Base-by-base conservation (phyloP, 2,329 filamentous ascomycete species). In the Phialemonium atrogriseum region DNA sequence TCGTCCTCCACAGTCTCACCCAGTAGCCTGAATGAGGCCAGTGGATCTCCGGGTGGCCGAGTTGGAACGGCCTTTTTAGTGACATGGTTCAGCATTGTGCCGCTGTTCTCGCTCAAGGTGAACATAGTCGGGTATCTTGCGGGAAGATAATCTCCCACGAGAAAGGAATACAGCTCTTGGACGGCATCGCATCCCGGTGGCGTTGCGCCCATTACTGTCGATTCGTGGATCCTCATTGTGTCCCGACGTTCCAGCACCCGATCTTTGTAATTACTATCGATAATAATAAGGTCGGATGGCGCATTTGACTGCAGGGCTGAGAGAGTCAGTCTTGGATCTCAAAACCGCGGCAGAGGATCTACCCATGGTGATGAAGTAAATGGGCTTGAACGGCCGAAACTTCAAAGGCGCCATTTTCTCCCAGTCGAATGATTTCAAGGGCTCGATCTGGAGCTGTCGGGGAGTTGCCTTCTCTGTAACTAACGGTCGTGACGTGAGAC, bases 321-420 rank as follows among this genome's bases (percentile, higher is more conserved):
- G 8, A 19, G 16, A 12, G 33, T 20, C 30, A 30, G 16, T 23
- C 6, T 16, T 23, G 6, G 38, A 26, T 34, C 27, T 11, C 11
- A 30, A 35, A 32, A 24, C 34, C 24, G 18, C 27, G 37, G 42
- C 6, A 1, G 9, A 13, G 1, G 9, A 5, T 20, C 2, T 42
- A 66, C 68, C 68, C 68, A 74, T 73, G 0, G 65, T 70, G 36
- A 73, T 70, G 41, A 72, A 54, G 41, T 70, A 73, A 3, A 58
- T 58, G 1, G 65, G 59, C 46, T 70, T 71, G 46, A 69, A 72
- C 0, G 66, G 67, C 3, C 68, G 54, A 21, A 65, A 54, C 22
- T 57, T 52, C 4, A 45, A 38, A 0, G 66, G 64, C 7, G 54
- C 47, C 2, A 50, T 52, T 2, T 44, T 37, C 22, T 54, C 46